Conservation (phyloP, 129 eudicot genomes). For the Scalesia atractyloides region DNA sequence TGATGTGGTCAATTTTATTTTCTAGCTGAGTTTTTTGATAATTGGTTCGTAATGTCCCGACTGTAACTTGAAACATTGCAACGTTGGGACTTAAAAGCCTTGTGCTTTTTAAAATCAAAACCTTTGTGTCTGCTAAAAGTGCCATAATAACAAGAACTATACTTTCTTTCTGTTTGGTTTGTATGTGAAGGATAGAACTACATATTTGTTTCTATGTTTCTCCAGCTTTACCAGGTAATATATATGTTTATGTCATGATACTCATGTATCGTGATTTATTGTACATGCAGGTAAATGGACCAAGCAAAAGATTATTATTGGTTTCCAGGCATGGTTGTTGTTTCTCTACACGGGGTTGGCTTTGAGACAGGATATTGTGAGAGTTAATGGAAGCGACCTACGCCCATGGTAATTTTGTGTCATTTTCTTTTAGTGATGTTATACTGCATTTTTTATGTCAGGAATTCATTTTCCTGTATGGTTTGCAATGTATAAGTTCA, state of each 20-base stretch:
- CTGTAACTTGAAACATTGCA: no score
- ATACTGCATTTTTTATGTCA: no score
- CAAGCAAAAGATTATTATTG: background rate
- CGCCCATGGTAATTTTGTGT: conserved; percentile 73
- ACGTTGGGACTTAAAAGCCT: no score
- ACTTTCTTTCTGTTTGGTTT: no score
- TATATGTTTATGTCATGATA: background rate
- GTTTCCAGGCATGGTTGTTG: conserved; percentile 71
- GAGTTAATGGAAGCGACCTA: conserved; percentile 91
- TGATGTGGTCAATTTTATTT: no score
- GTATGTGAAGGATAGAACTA: conserved; percentile 77
- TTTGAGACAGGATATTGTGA: conserved; percentile 83
- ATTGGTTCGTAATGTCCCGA: no score
- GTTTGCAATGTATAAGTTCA: no score
- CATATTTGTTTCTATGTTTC: conserved; percentile 72
- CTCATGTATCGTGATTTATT: no score
- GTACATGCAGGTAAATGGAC: background rate
- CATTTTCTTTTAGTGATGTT: background rate
- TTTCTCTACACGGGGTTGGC: conserved; percentile 93
- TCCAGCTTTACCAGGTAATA: conserved; percentile 88
- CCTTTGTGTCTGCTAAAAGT: no score
- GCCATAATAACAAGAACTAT: no score
- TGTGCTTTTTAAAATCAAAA: background rate
- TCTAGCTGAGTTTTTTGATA: no score
- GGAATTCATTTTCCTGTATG: no score